A percentile compares a stretch with the other conserved stretches of the same genome.
Conservation (phyloP, 257 asterid genomes). For the Primulina eburnea region DNA sequence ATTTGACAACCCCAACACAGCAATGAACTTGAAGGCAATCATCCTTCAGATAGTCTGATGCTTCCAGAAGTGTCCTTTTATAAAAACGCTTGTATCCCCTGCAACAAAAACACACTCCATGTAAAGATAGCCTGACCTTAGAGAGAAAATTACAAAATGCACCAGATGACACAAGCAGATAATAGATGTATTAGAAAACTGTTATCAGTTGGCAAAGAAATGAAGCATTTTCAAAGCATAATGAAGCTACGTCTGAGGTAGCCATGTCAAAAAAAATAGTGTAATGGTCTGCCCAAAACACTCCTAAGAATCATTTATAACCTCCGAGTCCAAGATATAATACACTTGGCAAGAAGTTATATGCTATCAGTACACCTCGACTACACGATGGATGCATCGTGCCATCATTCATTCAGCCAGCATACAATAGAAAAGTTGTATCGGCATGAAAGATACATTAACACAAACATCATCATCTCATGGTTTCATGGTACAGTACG, state of each 20-base stretch:
- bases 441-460: background rate
- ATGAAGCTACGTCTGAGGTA: background rate
- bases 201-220: no score
- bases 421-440: background rate
- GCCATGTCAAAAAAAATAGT: background rate
- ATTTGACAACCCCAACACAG: constrained; percentile 85
- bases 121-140: background rate
- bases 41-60: constrained; percentile 82
- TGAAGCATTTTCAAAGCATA: background rate
- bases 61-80: constrained; percentile 69
- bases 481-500: background rate
- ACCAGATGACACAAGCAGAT: background rate
- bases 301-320: background rate
- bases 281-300: background rate
- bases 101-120: constrained; percentile 26
- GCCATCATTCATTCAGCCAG: background rate
- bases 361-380: background rate
- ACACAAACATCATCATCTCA: background rate
- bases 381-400: background rate
- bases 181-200: no score
- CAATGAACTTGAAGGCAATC: constrained; percentile 91
- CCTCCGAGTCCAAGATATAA: background rate
- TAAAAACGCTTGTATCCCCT: constrained; percentile 93
- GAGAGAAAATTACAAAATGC: background rate
- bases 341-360: background rate